Base-by-base conservation (phyloP, 116 monocot genomes). In the Iris pallida region DNA sequence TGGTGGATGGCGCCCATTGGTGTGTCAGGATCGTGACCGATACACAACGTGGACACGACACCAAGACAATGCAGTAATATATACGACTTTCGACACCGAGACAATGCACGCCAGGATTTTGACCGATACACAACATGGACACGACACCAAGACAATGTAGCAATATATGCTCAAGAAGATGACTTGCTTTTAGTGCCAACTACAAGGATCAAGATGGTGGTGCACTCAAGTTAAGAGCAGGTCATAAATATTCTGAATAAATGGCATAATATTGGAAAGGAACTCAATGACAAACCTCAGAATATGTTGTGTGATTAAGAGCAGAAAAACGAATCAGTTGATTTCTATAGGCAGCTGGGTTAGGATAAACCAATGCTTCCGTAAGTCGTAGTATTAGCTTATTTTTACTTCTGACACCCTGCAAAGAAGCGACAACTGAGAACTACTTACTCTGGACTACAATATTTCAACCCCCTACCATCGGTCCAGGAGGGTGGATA, bases 331-430 rank as follows among this genome's bases (percentile, higher is more conserved):
- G 93, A 76, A 98, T 90, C 62, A 98, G 56, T 61, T 90, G 87
- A 55, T 90, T 84, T 61, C 90, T 83, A 73, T 98, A 93, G 9
- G 90, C 82, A 75, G 93, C 93, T 68, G 98, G 98, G 66, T 98
- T 98, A 42, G 98, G 98, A 74, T 90, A 98, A 55, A 98, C 98
- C 49, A 98, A 66, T 54, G 90, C 93, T 79, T 98, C 98, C 93
- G 93, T 93, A 17, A 98, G 88, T 53, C 88, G 79, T 18, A 98
- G 72, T 44, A 98, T 86, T 69, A 98, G 66, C 71, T 98, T 98
- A 75, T 98, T 98, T 75, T 98, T 98, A 16, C 68, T 93, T 54
- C 80, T 81, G 42, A 98, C 98, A 65, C 98, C 98, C 98, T 92
- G 79, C 14, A 77, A 69, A 20, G 6, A 5, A 76, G 8, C n/a